phyloP scores from a whole-genome alignment of 208 protist species.

The Histomonas meleagridis region DNA sequence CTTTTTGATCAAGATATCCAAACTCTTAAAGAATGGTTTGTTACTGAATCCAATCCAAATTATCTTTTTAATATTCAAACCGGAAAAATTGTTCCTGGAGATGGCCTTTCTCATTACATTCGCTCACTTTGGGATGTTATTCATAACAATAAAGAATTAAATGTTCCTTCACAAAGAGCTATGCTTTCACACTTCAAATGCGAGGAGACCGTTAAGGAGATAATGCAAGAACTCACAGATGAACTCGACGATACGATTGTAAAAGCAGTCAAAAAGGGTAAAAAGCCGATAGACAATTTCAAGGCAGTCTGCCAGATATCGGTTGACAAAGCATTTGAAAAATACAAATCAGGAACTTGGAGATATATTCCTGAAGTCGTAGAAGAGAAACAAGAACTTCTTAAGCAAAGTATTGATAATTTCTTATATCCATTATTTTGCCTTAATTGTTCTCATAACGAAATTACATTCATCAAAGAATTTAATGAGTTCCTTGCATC shows the following conservation, averaged over 20 bases:
- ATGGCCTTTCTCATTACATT: slow-evolving; percentile 23
- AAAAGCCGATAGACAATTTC: not conserved
- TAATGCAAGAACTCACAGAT: not conserved
- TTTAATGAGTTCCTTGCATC: not conserved
- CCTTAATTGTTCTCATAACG: not conserved
- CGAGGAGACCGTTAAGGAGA: not conserved
- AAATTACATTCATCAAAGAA: not conserved
- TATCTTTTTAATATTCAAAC: not conserved
- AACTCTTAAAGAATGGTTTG: not conserved
- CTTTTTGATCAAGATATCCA: not conserved
- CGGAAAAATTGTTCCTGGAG: slow-evolving; percentile 26
- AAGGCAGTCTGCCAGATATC: not conserved
- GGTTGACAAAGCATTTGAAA: not conserved
- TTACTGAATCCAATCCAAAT: not conserved
- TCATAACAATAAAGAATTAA: slow-evolving; percentile 36
- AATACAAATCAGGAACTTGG: not conserved
- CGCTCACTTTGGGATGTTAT: slow-evolving; percentile 37
- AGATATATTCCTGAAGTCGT: not conserved
- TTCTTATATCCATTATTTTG: not conserved
- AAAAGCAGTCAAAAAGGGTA: not conserved
- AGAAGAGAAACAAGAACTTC: not conserved
- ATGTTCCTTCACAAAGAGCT: slow-evolving; percentile 41
- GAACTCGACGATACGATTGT: not conserved
- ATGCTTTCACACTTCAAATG: slow-evolving; percentile 42
- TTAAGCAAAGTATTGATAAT: not conserved